Evolutionary conservation across 2,329 filamentous ascomycete species (phyloP), one percentile per base, ranked within the genome.

Genomic region (Colletotrichum sp.): DNA sequence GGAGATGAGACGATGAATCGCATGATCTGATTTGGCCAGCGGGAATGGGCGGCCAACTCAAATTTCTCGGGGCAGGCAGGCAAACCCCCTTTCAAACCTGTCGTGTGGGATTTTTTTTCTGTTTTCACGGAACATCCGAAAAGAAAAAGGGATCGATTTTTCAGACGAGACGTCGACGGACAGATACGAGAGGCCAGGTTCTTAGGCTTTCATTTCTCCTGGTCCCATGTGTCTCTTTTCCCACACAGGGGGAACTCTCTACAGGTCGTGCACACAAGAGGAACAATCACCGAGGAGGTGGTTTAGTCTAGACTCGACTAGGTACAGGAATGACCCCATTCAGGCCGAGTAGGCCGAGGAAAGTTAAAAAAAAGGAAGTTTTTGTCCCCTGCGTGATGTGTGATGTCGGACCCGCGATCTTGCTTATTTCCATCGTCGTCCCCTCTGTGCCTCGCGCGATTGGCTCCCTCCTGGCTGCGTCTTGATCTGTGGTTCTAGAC

Each of bases 1-100:
- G 43, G 57, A 68, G 67, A 74, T 52, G 73, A 73, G 64, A 73
- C 73, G 73, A 73, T 68, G 73, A 75, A 65, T 73, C 70, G 43
- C 70, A 75, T 64, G 73, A 65, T 75, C 60, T 73, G 73, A 64
- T 73, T 75, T 73, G 70, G 64, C 64, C 73, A 73, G 64, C 70
- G 64, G 59, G 69, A 55, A 72, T 63, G 39, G 73, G 63, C 48
- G 73, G 70, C 57, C 73, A 73, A 75, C 64, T 75, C 73, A 59
- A 52, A 32, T 73, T 59, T 72, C 30, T 59, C 24, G 73, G 73
- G 73, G 70, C 32, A 68, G 70, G 72, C 70, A 75, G 73, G 70
- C 57, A 68, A 64, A 75, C 70, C 73, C 55, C 43, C 43, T 75
- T 73, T 52, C 18, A 63, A 75, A 75, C 73, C 73, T 75, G 73